A percentile compares a stretch with the other conserved stretches of the same genome.
These are phyloP conservation scores for Odontarrhena argentea DNA, from an alignment of 345 rosid species.

Conservation along the genomic window DNA sequence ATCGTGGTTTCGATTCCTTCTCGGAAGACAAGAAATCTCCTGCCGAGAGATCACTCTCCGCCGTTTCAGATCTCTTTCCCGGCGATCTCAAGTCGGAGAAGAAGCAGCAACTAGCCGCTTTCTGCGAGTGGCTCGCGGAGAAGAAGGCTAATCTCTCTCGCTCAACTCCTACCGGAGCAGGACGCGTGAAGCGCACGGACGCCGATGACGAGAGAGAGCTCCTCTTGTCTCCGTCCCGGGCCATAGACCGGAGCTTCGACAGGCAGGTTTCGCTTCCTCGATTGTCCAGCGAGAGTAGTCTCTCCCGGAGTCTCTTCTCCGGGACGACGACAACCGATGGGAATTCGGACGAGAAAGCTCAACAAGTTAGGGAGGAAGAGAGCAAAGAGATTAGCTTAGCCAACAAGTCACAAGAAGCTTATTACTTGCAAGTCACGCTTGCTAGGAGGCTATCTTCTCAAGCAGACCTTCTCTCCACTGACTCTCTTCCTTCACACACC, in stretches of 20 bases:
- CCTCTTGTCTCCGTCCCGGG: conserved; percentile 34
- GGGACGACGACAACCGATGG: conserved; percentile 71
- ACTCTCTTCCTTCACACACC: conserved; percentile 46
- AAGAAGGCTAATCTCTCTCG: conserved; percentile 49
- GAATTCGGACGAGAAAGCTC: conserved; percentile 53
- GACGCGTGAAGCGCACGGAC: conserved; percentile 45
- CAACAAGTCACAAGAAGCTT: conserved; percentile 58
- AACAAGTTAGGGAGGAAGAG: conserved; percentile 42
- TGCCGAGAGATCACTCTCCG: conserved; percentile 21
- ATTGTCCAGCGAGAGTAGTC: conserved; percentile 84
- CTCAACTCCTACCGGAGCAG: conserved; percentile 25
- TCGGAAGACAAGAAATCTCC: conserved; percentile 53
- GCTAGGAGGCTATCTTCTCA: conserved; percentile 74
- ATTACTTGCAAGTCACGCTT: conserved; percentile 70
- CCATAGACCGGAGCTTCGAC: conserved; percentile 47
- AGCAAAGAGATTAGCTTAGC: conserved; percentile 42
- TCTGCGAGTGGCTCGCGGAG: conserved; percentile 67
- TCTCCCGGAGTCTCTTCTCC: conserved; percentile 78
- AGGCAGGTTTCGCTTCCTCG: conserved; percentile 71
- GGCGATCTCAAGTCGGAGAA: conserved; percentile 50
- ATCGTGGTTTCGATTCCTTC: conserved; percentile 62
- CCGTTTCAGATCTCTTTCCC: conserved; percentile 62
- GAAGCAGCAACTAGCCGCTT: conserved; percentile 64
- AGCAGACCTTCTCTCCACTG: conserved; percentile 60
- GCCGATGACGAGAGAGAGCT: conserved; percentile 59